phyloP scores from a whole-genome alignment of 352 stramenopile species.

The Phytopythium sindhum region DNA sequence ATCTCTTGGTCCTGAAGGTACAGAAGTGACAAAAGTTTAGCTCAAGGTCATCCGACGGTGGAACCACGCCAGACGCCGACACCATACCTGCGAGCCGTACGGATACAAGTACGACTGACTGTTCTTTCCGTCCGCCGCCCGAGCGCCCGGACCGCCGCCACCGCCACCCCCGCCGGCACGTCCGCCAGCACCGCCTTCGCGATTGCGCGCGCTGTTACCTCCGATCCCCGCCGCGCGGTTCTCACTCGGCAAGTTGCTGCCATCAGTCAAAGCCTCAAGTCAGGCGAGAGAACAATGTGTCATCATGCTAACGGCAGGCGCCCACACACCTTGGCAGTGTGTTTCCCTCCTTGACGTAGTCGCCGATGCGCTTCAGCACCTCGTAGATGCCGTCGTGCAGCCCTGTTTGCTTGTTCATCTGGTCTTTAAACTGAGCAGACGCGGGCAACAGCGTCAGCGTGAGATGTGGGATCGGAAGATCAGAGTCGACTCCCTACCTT shows the following conservation, averaged over 20 bases:
- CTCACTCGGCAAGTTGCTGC: slow-evolving; percentile 79
- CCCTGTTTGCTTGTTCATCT: slow-evolving; percentile 84
- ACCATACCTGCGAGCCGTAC: slow-evolving; percentile 55
- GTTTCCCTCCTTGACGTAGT: slow-evolving; percentile 78
- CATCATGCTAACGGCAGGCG: neutral
- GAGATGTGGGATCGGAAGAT: neutral
- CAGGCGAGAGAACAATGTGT: neutral
- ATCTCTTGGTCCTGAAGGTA: slow-evolving; percentile 66
- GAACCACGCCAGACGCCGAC: no score
- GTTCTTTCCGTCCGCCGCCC: slow-evolving; percentile 51
- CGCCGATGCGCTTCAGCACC: slow-evolving; percentile 73
- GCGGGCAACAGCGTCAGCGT: neutral
- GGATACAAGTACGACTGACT: slow-evolving; percentile 82
- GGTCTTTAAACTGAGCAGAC: slow-evolving; percentile 68
- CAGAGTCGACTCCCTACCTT: slow-evolving; percentile 35
- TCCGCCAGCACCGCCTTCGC: slow-evolving; percentile 28
- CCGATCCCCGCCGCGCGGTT: slow-evolving; percentile 78
- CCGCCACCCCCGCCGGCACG: slow-evolving; percentile 41
- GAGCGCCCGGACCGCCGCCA: slow-evolving; percentile 24
- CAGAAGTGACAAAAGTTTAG: neutral
- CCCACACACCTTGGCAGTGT: slow-evolving; percentile 46
- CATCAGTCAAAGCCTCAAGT: neutral
- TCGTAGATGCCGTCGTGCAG: slow-evolving; percentile 87
- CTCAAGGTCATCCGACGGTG: neutral
- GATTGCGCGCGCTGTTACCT: slow-evolving; percentile 54